Evolutionary conservation across 2,329 filamentous ascomycete species (phyloP).

Genomic region (Stagonosporopsis cucurbitacearum): DNA sequence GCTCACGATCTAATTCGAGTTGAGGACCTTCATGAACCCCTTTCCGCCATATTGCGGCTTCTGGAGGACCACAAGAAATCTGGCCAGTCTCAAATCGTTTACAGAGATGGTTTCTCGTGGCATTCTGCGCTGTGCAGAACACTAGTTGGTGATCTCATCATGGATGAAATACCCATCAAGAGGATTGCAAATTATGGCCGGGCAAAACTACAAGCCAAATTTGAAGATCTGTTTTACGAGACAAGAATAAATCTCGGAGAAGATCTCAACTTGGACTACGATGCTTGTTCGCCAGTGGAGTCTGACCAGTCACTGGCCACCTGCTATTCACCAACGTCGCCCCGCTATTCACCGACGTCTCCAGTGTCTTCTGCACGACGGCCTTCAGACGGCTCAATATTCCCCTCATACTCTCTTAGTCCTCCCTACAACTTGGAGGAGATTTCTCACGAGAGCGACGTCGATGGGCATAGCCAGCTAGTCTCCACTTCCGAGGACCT

Average conservation of each 20-base stretch:
- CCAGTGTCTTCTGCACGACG: background rate
- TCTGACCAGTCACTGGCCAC: background rate
- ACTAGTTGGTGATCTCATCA: slow-evolving; percentile 19
- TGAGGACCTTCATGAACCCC: background rate
- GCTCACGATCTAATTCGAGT: background rate
- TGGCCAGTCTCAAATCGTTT: accelerated
- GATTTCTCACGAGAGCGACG: background rate
- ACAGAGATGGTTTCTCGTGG: slow-evolving; percentile 12
- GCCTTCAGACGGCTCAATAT: background rate
- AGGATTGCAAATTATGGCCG: background rate
- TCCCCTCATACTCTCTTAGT: background rate
- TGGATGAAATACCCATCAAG: slow-evolving; percentile 19
- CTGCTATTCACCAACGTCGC: background rate
- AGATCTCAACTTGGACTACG: background rate
- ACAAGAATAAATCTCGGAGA: background rate
- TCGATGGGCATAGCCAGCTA: background rate
- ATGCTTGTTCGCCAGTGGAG: background rate
- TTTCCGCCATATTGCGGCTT: background rate
- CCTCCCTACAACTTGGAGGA: background rate
- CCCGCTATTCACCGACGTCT: background rate
- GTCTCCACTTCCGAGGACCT: background rate
- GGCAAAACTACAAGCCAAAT: background rate
- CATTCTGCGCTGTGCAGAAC: slow-evolving; percentile 15
- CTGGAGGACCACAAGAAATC: background rate
- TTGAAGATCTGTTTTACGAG: background rate